phyloP scores from a whole-genome alignment of 2,329 filamentous ascomycete genomes.

The Botrytis hyacinthi region DNA sequence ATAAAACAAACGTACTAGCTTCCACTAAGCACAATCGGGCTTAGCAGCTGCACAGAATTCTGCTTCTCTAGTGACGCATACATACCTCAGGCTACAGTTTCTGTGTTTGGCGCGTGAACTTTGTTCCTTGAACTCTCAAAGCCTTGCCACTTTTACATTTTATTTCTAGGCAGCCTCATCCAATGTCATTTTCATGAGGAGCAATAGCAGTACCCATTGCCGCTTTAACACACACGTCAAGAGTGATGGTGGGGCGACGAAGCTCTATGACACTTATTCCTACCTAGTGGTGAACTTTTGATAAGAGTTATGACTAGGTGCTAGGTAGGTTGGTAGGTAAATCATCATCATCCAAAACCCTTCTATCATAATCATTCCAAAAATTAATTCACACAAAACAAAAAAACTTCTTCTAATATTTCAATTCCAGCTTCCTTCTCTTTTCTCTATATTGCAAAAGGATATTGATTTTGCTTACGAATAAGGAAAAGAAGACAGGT shows the following conservation, averaged over 20 bases:
- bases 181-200: not conserved
- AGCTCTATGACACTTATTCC: not conserved
- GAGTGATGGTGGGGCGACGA: not conserved
- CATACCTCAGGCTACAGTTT: not conserved
- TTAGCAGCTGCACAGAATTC: not conserved
- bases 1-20: not conserved
- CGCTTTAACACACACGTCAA: not conserved
- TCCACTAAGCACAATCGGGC: not conserved
- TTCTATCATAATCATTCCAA: not conserved
- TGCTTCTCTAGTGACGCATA: not conserved
- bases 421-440: not conserved
- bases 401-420: not conserved
- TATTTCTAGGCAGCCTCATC: not conserved
- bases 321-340: not conserved
- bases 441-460: too few species aligned
- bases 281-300: not conserved
- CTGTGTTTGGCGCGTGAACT: not conserved
- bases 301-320: slow-evolving; percentile 5
- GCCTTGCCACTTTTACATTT: not conserved
- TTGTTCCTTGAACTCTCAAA: not conserved
- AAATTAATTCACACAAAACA: not conserved
- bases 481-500: not conserved
- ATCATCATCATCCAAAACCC: not conserved
- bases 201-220: fast-evolving
- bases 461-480: not conserved